Base-by-base conservation (phyloP, 441 rosid genomes). In the Gossypium aridum region DNA sequence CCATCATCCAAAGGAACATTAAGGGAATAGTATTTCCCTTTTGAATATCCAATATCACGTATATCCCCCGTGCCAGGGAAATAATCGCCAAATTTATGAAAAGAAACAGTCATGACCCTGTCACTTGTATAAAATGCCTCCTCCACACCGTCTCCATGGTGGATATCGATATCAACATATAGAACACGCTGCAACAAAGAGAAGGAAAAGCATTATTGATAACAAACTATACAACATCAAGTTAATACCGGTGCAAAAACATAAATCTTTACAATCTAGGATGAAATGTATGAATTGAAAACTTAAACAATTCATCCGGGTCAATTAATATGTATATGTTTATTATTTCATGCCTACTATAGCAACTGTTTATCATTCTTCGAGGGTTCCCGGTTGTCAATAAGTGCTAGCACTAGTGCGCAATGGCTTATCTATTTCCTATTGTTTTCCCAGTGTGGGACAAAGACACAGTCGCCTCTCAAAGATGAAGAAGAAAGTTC, bases 1-100 rank as follows among this genome's bases (percentile, higher is more conserved):
- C 95, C 95, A 85, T 90, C 95, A 75, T 90, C 91, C 76, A 90
- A 72, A 20, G 95, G 95, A 79, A 90, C 95, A 72, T 90, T 90
- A 69, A 90, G 95, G 39, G 92, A 90, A 78, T 90, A 90, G 82
- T 85, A 88, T 79, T 90, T 88, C 72, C 95, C 92, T 73, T 77
- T 88, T 19, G 79, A 81, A 75, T 87, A 81, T 43, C 95, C 92
- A 73, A 75, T 81, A 80, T 90, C 95, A 49, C 88, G 89, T 64
- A 90, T 71, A 79, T 90, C 92, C 19, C 95, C 91, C 10, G 92
- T 88, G 34, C 95, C 95, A 1, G 92, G 95, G 79, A 90, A 88
- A 79, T 90, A 90, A 74, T 90, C 95, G 53, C 92, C 95, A 64
- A 90, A 90, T 73, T 90, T 90, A 75, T 90, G 95, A 77, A 90